phyloP scores from a whole-genome alignment of 1,139 yeast species.

The Pichia sp. region DNA sequence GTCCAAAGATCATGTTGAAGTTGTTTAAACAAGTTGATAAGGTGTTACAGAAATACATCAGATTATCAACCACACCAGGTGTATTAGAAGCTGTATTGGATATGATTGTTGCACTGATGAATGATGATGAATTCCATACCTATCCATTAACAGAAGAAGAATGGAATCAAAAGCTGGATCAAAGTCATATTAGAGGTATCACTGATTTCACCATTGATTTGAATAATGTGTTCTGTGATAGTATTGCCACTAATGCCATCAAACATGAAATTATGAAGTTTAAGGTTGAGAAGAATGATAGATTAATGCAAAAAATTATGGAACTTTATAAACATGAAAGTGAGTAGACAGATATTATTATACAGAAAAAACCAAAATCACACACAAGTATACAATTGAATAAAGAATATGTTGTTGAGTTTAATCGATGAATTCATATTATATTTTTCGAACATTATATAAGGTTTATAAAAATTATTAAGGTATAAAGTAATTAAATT shows the following conservation, averaged over 20 bases:
- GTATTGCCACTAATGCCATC: neutral
- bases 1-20: slow-evolving; percentile 20
- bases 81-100: slow-evolving; percentile 26
- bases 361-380: no score
- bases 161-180: slow-evolving; percentile 1
- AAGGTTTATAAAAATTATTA: no score
- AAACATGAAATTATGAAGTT: slow-evolving; percentile 3
- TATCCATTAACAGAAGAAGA: slow-evolving; percentile 1
- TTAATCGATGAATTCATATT: no score
- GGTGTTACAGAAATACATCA: slow-evolving; percentile 25
- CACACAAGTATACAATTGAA: no score
- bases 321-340: slow-evolving; percentile 4
- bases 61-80: slow-evolving; percentile 22
- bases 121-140: slow-evolving; percentile 20
- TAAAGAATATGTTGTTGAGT: no score
- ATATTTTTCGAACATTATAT: no score
- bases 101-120: slow-evolving; percentile 23
- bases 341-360: neutral
- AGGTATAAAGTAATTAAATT: no score
- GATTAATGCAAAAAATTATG: slow-evolving; percentile 3
- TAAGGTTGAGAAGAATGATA: neutral
- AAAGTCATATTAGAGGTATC: slow-evolving; percentile 10
- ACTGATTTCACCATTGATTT: slow-evolving; percentile 7
- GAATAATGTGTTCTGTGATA: slow-evolving; percentile 3
- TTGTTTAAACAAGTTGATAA: slow-evolving; percentile 19